Evolutionary conservation across 768 basidiomycete genomes (phyloP).

Genomic region (Dendrothele bispora): DNA sequence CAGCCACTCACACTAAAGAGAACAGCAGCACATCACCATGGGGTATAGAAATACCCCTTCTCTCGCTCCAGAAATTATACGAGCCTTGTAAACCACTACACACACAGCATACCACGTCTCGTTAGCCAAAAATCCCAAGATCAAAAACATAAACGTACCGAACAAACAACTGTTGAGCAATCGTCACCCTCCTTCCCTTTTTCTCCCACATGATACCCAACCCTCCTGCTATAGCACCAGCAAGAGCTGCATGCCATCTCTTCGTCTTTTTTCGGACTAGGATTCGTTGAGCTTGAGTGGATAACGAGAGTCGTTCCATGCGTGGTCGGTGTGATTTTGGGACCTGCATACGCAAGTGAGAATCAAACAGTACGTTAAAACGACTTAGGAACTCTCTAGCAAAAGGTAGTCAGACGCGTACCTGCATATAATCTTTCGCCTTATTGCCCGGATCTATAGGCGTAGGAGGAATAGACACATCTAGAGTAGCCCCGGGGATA

Average conservation of each 20-base stretch:
- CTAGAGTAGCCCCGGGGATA: slow-evolving; percentile 2
- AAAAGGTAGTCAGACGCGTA: too few species aligned
- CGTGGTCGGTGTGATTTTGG: slow-evolving; percentile 28
- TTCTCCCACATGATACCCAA: slow-evolving; percentile 80
- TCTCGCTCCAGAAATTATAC: slow-evolving; percentile 76
- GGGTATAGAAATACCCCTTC: slow-evolving; percentile 69
- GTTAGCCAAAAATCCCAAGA: background rate
- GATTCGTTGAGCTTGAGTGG: slow-evolving; percentile 60
- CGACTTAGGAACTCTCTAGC: too few species aligned
- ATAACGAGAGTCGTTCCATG: slow-evolving; percentile 56
- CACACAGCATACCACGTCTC: too few species aligned
- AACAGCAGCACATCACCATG: slow-evolving; percentile 86
- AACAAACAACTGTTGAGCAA: slow-evolving; percentile 89
- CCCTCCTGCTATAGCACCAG: slow-evolving; percentile 75
- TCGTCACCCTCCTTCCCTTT: slow-evolving; percentile 56
- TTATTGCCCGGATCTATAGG: slow-evolving; percentile 13
- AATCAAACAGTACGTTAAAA: too few species aligned
- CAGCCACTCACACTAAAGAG: slow-evolving; percentile 60
- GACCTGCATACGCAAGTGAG: too few species aligned
- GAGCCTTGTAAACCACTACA: slow-evolving; percentile 84
- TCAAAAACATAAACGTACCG: slow-evolving; percentile 46
- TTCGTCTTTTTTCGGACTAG: slow-evolving; percentile 67
- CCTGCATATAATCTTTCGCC: too few species aligned
- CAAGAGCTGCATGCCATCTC: slow-evolving; percentile 78
- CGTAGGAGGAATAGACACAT: slow-evolving; percentile 5